Evolutionary conservation across 371 early-diverging fungal species (phyloP), one percentile per base, ranked within the genome.

Genomic region (Mortierella sp.): DNA sequence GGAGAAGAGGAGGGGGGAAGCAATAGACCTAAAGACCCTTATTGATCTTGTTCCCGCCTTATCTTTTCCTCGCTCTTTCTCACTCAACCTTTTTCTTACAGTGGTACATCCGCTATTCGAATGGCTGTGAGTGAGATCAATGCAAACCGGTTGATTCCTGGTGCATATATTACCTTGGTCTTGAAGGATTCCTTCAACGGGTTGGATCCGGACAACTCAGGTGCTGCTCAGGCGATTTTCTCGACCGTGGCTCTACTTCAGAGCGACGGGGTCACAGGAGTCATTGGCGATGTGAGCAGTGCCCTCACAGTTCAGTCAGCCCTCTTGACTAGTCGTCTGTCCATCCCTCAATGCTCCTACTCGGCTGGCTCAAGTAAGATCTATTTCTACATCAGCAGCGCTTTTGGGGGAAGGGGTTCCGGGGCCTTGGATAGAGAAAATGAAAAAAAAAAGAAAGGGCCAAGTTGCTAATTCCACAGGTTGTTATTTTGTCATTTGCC

Each of bases 41-140:
- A n/a, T n/a, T n/a, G n/a, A n/a, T 19, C 12, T 15, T 29, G 53
- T 14, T 5, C 19, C 3, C 37, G 37, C 37, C 9, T 37, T 9
- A 52, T 5, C n/a, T n/a, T n/a, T n/a, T n/a, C n/a, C n/a, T n/a
- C n/a, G n/a, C n/a, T n/a, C n/a, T 21, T n/a, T 51, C n/a, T 21
- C 30, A 30, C 15, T 28, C 37, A n/a, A 7, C 11, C n/a, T 55
- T 53, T 44, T 53, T 37, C 19, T 25, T 18, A 28, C 50, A 89
- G 89, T 65, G 89, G 89, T 18, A 82, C 86, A 19, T 87, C 89
- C 1, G 89, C 89, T 25, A 87, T 89, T 37, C 83, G 89, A 52
- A 77, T 89, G 85, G 89, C 89, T 12, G 83, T 83, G 9, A 84
- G 87, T 68, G 86, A 89, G 65, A 89, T 89, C 61, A 89, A 89